Conservation (phyloP, 805 yeast species). For the Nematodospora valgi region DNA sequence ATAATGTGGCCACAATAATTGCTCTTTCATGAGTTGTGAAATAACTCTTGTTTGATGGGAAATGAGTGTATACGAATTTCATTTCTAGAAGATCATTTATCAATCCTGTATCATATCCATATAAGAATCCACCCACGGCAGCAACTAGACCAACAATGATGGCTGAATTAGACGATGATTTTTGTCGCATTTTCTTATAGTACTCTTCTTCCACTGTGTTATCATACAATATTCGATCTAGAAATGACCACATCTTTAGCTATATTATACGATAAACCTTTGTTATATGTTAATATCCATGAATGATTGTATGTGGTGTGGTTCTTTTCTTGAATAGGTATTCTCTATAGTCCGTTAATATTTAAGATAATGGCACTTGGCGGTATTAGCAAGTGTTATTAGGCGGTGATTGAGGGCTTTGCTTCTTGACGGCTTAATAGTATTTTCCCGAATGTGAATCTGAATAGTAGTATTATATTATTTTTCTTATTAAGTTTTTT, state of each 20-base stretch:
- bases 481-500: too few species aligned
- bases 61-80: constrained; percentile 56
- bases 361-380: too few species aligned
- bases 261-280: too few species aligned
- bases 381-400: too few species aligned
- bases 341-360: too few species aligned
- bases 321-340: too few species aligned
- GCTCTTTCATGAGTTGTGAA: constrained; percentile 67
- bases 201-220: constrained; percentile 34
- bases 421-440: too few species aligned
- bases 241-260: constrained; percentile 10
- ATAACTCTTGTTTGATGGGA: constrained; percentile 45
- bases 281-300: too few species aligned
- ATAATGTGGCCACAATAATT: constrained; percentile 71
- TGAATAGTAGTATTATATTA: too few species aligned
- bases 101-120: constrained; percentile 88
- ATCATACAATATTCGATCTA: constrained; percentile 29
- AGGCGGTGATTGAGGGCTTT: too few species aligned
- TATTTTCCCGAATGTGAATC: too few species aligned
- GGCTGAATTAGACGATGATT: constrained; percentile 60
- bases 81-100: constrained; percentile 78
- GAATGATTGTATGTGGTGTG: too few species aligned
- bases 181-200: constrained; percentile 36
- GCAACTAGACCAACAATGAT: constrained; percentile 74
- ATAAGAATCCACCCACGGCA: constrained; percentile 87